phyloP scores from a whole-genome alignment of 441 rosid species.

The Macaranga tanarius region DNA sequence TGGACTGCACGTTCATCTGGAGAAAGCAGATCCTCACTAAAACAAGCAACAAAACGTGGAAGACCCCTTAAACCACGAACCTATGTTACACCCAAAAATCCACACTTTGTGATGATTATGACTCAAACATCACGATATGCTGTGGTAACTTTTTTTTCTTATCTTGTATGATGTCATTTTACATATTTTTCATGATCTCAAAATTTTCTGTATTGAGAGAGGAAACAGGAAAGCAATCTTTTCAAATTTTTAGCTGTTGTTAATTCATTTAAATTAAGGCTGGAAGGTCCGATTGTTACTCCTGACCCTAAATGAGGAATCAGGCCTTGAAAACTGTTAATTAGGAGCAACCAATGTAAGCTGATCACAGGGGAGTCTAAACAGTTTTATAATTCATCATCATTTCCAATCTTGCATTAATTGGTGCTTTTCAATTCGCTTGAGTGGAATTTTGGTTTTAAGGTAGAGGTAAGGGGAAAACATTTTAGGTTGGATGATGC shows the following conservation, averaged over 20 bases:
- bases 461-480: not conserved
- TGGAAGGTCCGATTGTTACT: not conserved
- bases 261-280: not conserved
- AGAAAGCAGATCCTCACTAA: not conserved
- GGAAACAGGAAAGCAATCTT: not conserved
- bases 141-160: conserved; percentile 17
- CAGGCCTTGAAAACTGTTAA: not conserved
- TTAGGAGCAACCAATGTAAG: not conserved
- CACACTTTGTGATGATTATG: conserved; percentile 17
- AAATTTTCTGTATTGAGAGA: not conserved
- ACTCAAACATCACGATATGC: not conserved
- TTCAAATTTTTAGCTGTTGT: not conserved
- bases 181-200: not conserved
- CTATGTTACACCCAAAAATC: conserved; percentile 12
- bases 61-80: not conserved
- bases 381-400: no score
- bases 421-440: no score
- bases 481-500: not conserved
- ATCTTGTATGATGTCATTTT: not conserved
- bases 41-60: not conserved
- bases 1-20: not conserved
- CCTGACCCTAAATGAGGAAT: not conserved
- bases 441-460: no score
- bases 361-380: not conserved
- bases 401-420: no score